Evolutionary conservation across 495 filamentous ascomycete genomes (phyloP).

Genomic region (Penicillium canariense): DNA sequence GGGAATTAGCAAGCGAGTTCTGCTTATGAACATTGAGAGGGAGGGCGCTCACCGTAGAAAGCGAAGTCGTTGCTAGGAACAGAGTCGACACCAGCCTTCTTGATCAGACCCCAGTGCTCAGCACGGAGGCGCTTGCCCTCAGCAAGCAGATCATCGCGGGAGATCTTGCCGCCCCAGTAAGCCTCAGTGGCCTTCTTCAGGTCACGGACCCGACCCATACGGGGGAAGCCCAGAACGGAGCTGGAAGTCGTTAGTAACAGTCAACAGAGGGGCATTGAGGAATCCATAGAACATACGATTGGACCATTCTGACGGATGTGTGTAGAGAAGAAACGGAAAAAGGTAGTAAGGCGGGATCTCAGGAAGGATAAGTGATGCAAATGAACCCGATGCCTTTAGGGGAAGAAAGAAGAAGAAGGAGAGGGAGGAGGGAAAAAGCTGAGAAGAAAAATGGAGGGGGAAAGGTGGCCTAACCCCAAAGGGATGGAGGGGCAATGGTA

Average conservation of each 20-base stretch:
- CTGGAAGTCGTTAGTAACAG: conserved; percentile 23
- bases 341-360: conserved; percentile 23
- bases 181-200: conserved; percentile 99
- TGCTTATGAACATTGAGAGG: not conserved
- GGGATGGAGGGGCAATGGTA: conserved; percentile 28
- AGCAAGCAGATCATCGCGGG: conserved; percentile 77
- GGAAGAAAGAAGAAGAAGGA: conserved; percentile 21
- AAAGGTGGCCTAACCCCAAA: conserved; percentile 21
- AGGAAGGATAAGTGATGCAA: conserved; percentile 17
- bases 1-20: not conserved
- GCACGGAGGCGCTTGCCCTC: conserved; percentile 96
- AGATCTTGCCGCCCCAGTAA: conserved; percentile 93
- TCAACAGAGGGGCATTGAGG: conserved; percentile 27
- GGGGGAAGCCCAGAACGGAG: conserved; percentile 79
- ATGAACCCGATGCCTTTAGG: conserved; percentile 28
- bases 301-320: conserved; percentile 67
- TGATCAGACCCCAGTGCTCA: conserved; percentile 99
- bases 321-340: conserved; percentile 21
- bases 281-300: conserved; percentile 55
- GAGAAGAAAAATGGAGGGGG: conserved; percentile 34
- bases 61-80: conserved; percentile 99
- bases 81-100: conserved; percentile 91
- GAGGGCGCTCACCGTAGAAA: conserved; percentile 60
- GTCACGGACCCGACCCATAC: conserved; percentile 97
- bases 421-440: conserved; percentile 22